Evolutionary conservation across 257 asterid genomes (phyloP).

Genomic region (Scutellaria barbata): DNA sequence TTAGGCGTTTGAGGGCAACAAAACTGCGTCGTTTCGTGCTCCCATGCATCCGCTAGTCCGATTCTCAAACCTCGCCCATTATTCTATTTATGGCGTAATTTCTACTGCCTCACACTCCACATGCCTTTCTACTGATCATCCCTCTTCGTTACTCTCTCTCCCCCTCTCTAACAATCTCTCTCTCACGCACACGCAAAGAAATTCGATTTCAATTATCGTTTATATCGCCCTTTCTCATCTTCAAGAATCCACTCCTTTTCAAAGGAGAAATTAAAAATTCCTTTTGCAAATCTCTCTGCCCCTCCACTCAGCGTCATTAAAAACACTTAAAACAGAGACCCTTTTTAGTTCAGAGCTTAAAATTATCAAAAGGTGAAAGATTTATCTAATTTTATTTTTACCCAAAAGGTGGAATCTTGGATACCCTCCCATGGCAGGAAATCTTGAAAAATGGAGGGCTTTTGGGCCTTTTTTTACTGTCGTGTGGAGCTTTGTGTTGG

Average conservation of each 20-base stretch:
- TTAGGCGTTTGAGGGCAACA: background rate
- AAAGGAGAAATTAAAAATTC: background rate
- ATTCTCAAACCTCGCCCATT: conserved; percentile 4
- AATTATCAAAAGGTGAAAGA: background rate
- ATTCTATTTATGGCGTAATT: conserved; percentile 9
- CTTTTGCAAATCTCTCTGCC: background rate
- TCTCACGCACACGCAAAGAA: background rate
- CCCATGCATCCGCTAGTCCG: conserved; percentile 19
- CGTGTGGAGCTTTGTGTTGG: conserved; percentile 72
- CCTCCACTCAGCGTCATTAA: background rate
- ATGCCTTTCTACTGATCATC: background rate
- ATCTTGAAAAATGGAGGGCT: conserved; percentile 59
- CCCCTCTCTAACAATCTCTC: background rate
- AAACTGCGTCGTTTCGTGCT: conserved; percentile 37
- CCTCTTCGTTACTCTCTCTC: background rate
- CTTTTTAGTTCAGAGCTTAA: conserved; percentile 32
- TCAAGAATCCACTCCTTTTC: conserved; percentile 11
- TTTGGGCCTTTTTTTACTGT: conserved; percentile 64
- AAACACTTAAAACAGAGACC: background rate
- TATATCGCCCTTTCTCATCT: background rate
- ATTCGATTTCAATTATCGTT: background rate
- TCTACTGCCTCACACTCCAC: background rate
- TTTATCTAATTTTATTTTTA: conserved; percentile 21
- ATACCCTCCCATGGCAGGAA: conserved; percentile 55
- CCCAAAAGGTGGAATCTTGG: conserved; percentile 34